phyloP scores from a whole-genome alignment of 768 basidiomycete species.

The Sistotremastrum suecicum region DNA sequence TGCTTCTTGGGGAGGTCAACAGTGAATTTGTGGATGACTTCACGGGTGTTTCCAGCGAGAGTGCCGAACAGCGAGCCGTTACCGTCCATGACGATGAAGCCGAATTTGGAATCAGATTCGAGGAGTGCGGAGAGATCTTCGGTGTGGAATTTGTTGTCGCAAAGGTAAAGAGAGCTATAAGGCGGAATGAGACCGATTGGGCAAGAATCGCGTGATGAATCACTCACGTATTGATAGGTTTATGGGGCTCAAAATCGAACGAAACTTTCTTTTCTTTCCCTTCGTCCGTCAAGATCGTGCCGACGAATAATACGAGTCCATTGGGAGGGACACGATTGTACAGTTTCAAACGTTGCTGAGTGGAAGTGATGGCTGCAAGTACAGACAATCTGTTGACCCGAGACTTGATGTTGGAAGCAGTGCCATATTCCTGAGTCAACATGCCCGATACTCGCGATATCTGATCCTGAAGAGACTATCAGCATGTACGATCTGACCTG shows the following conservation, averaged over 20 bases:
- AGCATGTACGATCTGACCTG: neutral
- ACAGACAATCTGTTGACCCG: conserved; percentile 97
- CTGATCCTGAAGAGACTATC: conserved; percentile 48
- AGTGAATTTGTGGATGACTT: conserved; percentile 95
- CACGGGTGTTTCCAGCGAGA: conserved; percentile 92
- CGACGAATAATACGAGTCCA: conserved; percentile 94
- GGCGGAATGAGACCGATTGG: neutral
- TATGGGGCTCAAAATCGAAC: conserved; percentile 97
- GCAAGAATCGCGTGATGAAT: neutral
- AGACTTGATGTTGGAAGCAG: conserved; percentile 99
- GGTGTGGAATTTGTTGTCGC: conserved; percentile 99
- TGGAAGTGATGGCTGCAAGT: conserved; percentile 93
- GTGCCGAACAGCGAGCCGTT: conserved; percentile 95
- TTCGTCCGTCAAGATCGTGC: conserved; percentile 94
- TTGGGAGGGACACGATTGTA: conserved; percentile 96
- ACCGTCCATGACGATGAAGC: conserved; percentile 99
- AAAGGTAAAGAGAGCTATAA: conserved; percentile 87
- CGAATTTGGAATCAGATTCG: conserved; percentile 94
- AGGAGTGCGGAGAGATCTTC: conserved; percentile 93
- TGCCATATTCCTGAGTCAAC: conserved; percentile 97
- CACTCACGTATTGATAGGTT: conserved; percentile 93
- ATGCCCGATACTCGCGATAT: conserved; percentile 88
- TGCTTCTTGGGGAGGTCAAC: conserved; percentile 99
- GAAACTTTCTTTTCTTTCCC: conserved; percentile 99
- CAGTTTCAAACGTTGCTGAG: conserved; percentile 92